phyloP scores from a whole-genome alignment of 164 flowering plant genomes.

The Kingdonia uniflora region DNA sequence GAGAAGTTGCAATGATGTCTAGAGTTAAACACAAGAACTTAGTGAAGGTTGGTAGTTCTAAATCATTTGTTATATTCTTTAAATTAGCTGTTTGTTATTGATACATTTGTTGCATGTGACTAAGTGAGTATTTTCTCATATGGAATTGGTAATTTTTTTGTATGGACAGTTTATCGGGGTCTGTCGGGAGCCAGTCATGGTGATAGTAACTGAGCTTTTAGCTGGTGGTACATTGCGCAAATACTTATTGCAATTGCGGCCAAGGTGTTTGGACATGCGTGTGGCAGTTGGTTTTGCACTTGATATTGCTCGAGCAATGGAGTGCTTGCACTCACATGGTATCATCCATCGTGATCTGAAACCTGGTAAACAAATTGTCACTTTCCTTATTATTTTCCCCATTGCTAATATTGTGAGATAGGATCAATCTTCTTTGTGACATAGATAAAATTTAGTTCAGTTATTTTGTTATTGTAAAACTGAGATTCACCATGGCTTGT shows the following conservation, averaged over 20 bases:
- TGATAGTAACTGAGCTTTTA: slow-evolving; percentile 84
- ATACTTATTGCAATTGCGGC: slow-evolving; percentile 59
- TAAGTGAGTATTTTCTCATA: too few species aligned
- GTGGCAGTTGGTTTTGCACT: slow-evolving; percentile 71
- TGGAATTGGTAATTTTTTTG: slow-evolving; percentile 9
- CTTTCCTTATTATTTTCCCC: neutral
- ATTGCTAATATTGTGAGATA: too few species aligned
- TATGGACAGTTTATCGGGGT: slow-evolving; percentile 79
- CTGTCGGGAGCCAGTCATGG: slow-evolving; percentile 78
- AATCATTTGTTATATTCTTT: neutral
- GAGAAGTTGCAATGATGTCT: slow-evolving; percentile 89
- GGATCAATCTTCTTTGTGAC: too few species aligned
- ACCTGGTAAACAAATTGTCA: slow-evolving; percentile 46
- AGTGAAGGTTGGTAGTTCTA: slow-evolving; percentile 58
- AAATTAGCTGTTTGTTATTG: neutral
- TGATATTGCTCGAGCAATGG: slow-evolving; percentile 88
- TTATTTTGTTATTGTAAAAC: too few species aligned
- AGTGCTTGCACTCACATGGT: slow-evolving; percentile 82
- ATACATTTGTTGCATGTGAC: too few species aligned
- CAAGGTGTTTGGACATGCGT: slow-evolving; percentile 51
- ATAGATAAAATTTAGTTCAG: too few species aligned
- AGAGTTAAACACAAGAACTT: slow-evolving; percentile 91
- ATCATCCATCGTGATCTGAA: slow-evolving; percentile 93
- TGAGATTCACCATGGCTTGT: too few species aligned
- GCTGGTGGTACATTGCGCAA: slow-evolving; percentile 82